Percentiles rank a stretch among this genome's conserved stretches.
phyloP scores from a whole-genome alignment of 768 basidiomycete species.

The Hygrocybe punicea region DNA sequence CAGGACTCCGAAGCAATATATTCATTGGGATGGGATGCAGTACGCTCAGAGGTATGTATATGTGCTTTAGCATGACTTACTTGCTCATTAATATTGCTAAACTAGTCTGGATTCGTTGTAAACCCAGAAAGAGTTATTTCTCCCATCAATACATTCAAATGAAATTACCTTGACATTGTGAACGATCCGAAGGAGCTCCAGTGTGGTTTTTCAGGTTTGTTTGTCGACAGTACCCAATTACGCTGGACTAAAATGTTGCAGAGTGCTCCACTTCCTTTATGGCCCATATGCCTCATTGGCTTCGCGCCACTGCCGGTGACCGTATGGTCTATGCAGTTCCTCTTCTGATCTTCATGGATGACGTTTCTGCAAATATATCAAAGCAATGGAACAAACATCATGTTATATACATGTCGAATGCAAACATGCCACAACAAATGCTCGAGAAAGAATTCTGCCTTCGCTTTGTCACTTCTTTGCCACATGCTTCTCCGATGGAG shows the following conservation, averaged over 20 bases:
- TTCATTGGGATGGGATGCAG: not conserved
- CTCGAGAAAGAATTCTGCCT: slow-evolving; percentile 33
- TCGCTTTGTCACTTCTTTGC: slow-evolving; percentile 30
- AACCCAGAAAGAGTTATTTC: not conserved
- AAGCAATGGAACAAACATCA: slow-evolving; percentile 42
- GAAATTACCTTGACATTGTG: slow-evolving; percentile 2
- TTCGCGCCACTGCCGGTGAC: slow-evolving; percentile 4
- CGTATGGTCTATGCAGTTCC: slow-evolving; percentile 5
- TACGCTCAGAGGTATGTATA: not conserved
- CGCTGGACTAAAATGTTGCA: not conserved
- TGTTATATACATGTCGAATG: slow-evolving; percentile 33
- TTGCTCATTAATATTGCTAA: not conserved
- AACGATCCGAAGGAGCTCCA: slow-evolving; percentile 1
- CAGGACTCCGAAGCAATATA: not conserved
- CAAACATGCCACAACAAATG: slow-evolving; percentile 22
- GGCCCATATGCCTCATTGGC: slow-evolving; percentile 9
- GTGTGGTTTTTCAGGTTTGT: slow-evolving; percentile 4
- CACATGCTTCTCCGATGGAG: slow-evolving; percentile 34
- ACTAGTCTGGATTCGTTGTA: slow-evolving; percentile 6
- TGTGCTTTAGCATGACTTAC: not conserved
- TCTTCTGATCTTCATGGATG: slow-evolving; percentile 21
- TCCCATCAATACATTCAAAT: not conserved
- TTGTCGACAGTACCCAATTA: not conserved
- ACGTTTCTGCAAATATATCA: slow-evolving; percentile 34
- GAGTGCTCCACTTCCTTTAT: not conserved